Percentiles rank a stretch among this genome's conserved stretches.
These are phyloP conservation scores for Pyrus communis DNA, from an alignment of 306 rosid species.

Conservation along the genomic window DNA sequence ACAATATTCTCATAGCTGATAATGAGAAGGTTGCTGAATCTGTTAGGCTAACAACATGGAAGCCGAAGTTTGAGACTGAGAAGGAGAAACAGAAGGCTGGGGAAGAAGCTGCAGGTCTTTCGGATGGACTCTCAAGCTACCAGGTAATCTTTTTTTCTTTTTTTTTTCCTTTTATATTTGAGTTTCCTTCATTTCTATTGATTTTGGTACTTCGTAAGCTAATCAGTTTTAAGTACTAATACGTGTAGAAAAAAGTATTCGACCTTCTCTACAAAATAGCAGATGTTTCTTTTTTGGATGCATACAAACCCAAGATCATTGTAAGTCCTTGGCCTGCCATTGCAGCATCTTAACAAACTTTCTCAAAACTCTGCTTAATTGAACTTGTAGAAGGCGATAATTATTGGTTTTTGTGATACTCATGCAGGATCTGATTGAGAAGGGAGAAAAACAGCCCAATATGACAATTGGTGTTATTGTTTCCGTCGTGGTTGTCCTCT, in stretches of 20 bases:
- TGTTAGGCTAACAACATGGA: conserved; percentile 73
- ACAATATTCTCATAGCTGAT: conserved; percentile 65
- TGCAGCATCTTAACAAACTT: neutral
- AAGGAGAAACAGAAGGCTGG: conserved; percentile 75
- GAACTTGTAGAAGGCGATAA: neutral
- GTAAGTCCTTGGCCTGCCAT: conserved; percentile 28
- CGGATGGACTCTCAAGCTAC: conserved; percentile 50
- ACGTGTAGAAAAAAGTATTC: conserved; percentile 66
- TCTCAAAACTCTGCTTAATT: neutral
- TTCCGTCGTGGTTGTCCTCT: conserved; percentile 39
- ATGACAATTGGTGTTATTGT: conserved; percentile 61
- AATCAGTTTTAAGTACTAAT: neutral
- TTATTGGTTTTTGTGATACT: conserved; percentile 3
- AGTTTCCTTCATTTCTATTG: neutral
- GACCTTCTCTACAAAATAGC: conserved; percentile 69
- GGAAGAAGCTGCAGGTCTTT: conserved; percentile 39
- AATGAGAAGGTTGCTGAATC: conserved; percentile 67
- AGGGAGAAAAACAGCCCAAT: conserved; percentile 70
- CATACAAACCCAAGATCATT: conserved; percentile 48
- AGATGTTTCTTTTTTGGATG: conserved; percentile 60
- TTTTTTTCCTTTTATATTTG: neutral
- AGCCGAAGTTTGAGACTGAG: conserved; percentile 70
- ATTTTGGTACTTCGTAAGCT: neutral
- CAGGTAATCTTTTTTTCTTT: conserved; percentile 30
- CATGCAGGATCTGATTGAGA: conserved; percentile 63